phyloP scores from a whole-genome alignment of 192 early-diverging fungal species.

The Coemansia sp. region DNA sequence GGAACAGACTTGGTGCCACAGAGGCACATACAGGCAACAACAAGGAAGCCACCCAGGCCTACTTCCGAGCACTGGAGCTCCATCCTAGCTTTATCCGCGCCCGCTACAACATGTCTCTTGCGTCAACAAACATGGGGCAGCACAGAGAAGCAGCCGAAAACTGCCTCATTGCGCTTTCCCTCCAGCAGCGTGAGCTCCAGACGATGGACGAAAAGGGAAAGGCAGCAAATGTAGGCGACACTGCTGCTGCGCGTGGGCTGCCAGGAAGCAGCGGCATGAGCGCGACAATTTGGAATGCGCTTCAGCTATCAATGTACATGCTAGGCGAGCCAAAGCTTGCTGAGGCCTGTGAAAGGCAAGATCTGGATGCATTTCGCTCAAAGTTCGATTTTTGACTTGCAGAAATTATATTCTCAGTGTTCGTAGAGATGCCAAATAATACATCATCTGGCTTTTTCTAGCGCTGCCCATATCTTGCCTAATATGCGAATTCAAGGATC shows the following conservation, averaged over 20 bases:
- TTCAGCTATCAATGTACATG: constrained; percentile 73
- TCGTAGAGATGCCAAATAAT: neutral
- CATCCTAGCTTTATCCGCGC: constrained; percentile 95
- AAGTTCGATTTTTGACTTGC: constrained; percentile 80
- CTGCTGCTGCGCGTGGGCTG: constrained; percentile 10
- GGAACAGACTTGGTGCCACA: constrained; percentile 97
- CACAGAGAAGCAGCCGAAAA: constrained; percentile 91
- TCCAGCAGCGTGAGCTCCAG: constrained; percentile 70
- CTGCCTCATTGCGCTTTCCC: constrained; percentile 79
- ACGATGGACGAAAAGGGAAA: constrained; percentile 29
- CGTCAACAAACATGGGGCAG: constrained; percentile 84
- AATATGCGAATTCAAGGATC: neutral
- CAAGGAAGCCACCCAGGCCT: constrained; percentile 83
- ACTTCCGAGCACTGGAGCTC: constrained; percentile 90
- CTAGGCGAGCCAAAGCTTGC: constrained; percentile 82
- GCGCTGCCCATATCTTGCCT: neutral
- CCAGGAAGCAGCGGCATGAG: constrained; percentile 59
- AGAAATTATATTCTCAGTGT: neutral
- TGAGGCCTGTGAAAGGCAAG: constrained; percentile 71
- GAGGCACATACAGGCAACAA: constrained; percentile 85
- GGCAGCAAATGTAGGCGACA: constrained; percentile 27
- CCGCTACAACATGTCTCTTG: constrained; percentile 93
- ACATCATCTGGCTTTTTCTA: neutral
- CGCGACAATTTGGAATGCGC: constrained; percentile 80
- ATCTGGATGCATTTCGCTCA: constrained; percentile 76